phyloP scores from a whole-genome alignment of 441 rosid genomes.

The Cnidoscolus chayamansa region DNA sequence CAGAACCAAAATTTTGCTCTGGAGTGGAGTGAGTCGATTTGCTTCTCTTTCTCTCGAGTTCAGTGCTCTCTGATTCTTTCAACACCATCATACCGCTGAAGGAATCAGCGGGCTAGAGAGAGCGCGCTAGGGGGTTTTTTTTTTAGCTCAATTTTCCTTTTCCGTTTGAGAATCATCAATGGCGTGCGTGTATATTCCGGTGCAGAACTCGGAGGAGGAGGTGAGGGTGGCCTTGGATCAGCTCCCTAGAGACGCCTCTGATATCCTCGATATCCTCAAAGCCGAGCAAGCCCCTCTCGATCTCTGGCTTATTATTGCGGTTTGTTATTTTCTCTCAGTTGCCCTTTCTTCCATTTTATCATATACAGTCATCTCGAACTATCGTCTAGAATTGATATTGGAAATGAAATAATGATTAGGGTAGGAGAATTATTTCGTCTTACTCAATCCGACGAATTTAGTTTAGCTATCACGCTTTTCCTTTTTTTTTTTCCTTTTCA shows the following conservation, averaged over 20 bases:
- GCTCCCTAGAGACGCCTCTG: constrained; percentile 95
- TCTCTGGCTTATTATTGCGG: constrained; percentile 98
- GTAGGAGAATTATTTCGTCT: neutral
- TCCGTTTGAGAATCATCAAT: constrained; percentile 28
- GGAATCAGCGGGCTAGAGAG: neutral
- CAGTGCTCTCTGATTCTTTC: neutral
- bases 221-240: constrained; percentile 93
- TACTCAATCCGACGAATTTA: neutral
- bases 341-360: neutral
- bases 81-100: neutral
- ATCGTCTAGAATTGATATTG: neutral
- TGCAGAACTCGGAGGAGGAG: constrained; percentile 98
- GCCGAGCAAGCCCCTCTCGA: constrained; percentile 99
- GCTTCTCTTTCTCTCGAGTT: neutral
- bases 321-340: constrained; percentile 24
- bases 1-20: neutral
- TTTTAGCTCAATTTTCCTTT: neutral
- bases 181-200: constrained; percentile 93
- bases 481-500: too few species aligned
- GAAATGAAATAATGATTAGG: neutral
- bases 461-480: neutral
- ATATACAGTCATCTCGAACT: neutral
- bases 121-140: neutral
- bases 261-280: constrained; percentile 94
- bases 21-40: neutral